Evolutionary conservation across 768 basidiomycete genomes (phyloP).

Genomic region (Tricholoma bakamatsutake): DNA sequence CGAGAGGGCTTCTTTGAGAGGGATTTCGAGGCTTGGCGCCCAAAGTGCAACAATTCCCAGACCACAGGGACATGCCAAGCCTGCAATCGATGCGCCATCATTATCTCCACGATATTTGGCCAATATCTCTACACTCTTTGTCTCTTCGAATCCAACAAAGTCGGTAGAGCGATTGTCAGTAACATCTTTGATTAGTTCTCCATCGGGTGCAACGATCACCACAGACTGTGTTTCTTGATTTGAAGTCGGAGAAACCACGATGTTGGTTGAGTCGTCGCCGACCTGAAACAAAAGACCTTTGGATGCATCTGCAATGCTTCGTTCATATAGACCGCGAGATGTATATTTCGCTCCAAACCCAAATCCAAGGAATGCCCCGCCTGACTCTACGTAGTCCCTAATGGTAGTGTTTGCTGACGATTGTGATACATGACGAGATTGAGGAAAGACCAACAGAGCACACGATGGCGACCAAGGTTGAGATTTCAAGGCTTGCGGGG

Average conservation of each 20-base stretch:
- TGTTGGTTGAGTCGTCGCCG: constrained; percentile 27
- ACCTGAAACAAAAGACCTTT: constrained; percentile 29
- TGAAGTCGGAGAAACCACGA: constrained; percentile 23
- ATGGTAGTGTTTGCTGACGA: constrained; percentile 40
- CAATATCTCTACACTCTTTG: constrained; percentile 22
- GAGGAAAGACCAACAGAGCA: constrained; percentile 75
- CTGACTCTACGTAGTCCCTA: constrained; percentile 52
- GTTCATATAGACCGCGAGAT: constrained; percentile 3
- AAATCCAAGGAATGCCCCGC: constrained; percentile 68
- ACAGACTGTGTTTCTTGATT: constrained; percentile 7
- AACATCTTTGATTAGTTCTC: constrained; percentile 23
- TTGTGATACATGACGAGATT: constrained; percentile 40
- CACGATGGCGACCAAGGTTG: constrained; percentile 79
- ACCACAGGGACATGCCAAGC: constrained; percentile 29
- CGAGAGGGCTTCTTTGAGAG: constrained; percentile 34
- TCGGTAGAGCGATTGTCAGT: constrained; percentile 18
- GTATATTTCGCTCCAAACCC: constrained; percentile 45
- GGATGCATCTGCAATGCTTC: constrained; percentile 25
- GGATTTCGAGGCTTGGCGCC: constrained; percentile 54
- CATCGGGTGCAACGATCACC: constrained; percentile 16
- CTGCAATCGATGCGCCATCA: constrained; percentile 23
- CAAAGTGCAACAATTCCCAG: constrained; percentile 50
- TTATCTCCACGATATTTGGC: constrained; percentile 22
- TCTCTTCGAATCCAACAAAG: constrained; percentile 25
- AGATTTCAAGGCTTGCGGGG: constrained; percentile 45